These are phyloP conservation scores for Eustoma russellianum DNA, from an alignment of 257 asterid species.

Conservation along the genomic window DNA sequence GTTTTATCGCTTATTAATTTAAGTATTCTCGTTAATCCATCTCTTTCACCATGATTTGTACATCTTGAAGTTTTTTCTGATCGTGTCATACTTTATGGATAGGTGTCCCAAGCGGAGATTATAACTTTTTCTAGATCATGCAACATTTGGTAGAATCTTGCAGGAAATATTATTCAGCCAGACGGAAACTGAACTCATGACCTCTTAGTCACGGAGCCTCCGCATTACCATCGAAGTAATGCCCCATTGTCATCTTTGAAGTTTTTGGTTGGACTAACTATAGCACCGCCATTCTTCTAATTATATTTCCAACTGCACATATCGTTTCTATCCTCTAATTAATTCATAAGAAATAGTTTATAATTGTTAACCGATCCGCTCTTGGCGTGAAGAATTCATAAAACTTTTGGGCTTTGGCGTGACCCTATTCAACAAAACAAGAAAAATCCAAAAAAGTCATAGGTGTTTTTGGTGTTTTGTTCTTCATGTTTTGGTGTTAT, in stretches of 20 bases:
- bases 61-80: too few relatives aligned
- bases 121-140: too few relatives aligned
- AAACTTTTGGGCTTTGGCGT: conserved; percentile 3
- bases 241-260: too few relatives aligned
- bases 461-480: background rate
- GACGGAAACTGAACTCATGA: too few relatives aligned
- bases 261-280: conserved; percentile 4
- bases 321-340: background rate
- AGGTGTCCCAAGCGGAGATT: too few relatives aligned
- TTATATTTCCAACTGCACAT: background rate
- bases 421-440: conserved; percentile 2
- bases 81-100: too few relatives aligned
- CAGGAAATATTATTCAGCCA: too few relatives aligned
- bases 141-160: too few relatives aligned
- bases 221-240: too few relatives aligned
- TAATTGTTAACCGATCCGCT: background rate
- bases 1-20: conserved; percentile 10
- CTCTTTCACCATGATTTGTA: too few relatives aligned
- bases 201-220: too few relatives aligned
- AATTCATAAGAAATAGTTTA: background rate
- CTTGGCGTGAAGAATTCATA: background rate
- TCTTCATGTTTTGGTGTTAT: background rate
- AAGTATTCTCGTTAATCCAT: background rate
- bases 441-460: background rate
- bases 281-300: conserved; percentile 1